Conservation (phyloP, 176 grass and related monocot genomes). For the Bothriochloa decipiens region DNA sequence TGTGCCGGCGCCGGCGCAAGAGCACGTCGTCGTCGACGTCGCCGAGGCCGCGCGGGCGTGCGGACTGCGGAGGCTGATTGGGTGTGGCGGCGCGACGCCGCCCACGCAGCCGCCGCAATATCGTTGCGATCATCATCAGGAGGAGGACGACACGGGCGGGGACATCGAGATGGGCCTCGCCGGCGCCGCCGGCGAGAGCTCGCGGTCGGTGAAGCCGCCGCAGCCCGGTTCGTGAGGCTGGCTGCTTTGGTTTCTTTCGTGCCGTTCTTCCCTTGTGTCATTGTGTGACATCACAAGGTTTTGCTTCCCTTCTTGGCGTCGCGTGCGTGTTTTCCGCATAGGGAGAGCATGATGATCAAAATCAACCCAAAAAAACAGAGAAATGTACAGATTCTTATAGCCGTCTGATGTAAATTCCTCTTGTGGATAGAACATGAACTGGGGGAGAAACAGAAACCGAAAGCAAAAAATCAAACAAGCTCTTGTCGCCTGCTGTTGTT, state of each 20-base stretch:
- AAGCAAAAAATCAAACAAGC: not conserved
- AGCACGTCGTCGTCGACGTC: not conserved
- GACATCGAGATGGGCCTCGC: conserved; percentile 62
- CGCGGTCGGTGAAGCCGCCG: conserved; percentile 38
- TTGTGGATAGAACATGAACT: conserved; percentile 38
- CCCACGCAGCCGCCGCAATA: not conserved
- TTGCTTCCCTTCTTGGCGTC: not conserved
- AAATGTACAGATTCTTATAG: conserved; percentile 59
- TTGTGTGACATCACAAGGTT: conserved; percentile 41
- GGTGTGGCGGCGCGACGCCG: conserved; percentile 51
- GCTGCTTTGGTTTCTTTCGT: conserved; percentile 19
- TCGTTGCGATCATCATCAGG: not conserved
- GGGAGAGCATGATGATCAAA: not conserved
- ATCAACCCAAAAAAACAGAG: not conserved
- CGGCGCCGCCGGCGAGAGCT: conserved; percentile 28
- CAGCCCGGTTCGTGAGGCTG: conserved; percentile 20
- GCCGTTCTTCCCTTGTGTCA: conserved; percentile 20
- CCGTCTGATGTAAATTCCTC: conserved; percentile 35
- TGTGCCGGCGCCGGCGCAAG: not conserved
- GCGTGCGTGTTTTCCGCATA: not conserved
- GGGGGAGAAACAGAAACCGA: not conserved
- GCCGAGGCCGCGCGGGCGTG: conserved; percentile 29
- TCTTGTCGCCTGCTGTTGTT: not conserved
- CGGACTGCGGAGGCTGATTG: conserved; percentile 53
- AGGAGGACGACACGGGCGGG: not conserved